Evolutionary conservation across 164 flowering plant species (phyloP).

Genomic region (Platanus orientalis): DNA sequence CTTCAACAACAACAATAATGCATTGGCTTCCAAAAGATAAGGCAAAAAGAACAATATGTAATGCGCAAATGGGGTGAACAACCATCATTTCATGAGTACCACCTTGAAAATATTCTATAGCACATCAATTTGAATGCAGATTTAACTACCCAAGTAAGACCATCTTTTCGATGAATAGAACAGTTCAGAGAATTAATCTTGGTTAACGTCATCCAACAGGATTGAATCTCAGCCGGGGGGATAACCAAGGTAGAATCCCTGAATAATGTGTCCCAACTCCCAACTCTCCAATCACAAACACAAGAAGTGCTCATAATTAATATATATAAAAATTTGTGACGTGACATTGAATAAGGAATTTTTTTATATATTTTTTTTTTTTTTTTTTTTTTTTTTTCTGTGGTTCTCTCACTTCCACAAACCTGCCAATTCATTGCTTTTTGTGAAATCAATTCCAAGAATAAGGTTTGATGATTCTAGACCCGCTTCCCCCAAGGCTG

Average conservation of each 20-base stretch:
- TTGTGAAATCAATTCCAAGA: conserved; percentile 73
- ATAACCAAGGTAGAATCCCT: background rate
- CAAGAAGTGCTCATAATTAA: too few relatives aligned
- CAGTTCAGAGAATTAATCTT: background rate
- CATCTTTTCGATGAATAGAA: background rate
- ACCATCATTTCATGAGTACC: too few relatives aligned
- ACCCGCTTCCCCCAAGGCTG: conserved; percentile 58
- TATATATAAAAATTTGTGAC: too few relatives aligned
- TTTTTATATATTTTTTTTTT: too few relatives aligned
- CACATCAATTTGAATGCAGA: too few relatives aligned
- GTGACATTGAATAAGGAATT: too few relatives aligned
- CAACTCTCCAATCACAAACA: background rate
- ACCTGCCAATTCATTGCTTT: conserved; percentile 91
- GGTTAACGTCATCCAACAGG: background rate
- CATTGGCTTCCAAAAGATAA: conserved; percentile 9
- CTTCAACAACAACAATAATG: conserved; percentile 31
- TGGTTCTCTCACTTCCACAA: conserved; percentile 6
- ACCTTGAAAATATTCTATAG: background rate
- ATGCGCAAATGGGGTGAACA: too few relatives aligned
- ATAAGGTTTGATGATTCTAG: conserved; percentile 76
- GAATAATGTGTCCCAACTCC: background rate
- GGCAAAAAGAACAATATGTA: background rate
- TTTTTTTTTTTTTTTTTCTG: too few relatives aligned
- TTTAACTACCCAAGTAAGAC: background rate
- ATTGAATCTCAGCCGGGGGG: background rate